These are phyloP conservation scores for Kwoniella bestiolae DNA, from an alignment of 768 basidiomycete species.

Conservation along the genomic window DNA sequence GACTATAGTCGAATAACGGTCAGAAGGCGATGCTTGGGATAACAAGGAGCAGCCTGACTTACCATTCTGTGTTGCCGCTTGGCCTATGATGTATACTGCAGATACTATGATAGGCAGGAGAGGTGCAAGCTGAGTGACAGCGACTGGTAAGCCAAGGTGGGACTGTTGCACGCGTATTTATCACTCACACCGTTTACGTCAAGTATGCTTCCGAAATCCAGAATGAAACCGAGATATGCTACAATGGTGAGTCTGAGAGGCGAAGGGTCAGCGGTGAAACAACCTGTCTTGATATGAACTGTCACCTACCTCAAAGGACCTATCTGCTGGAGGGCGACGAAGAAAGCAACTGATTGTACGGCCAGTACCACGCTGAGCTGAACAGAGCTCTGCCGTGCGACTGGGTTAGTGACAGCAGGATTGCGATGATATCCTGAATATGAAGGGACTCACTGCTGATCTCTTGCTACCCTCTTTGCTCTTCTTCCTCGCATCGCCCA, in stretches of 20 bases:
- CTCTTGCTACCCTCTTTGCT: constrained; percentile 24
- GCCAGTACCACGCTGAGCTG: constrained; percentile 6
- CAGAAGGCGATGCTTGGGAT: background rate
- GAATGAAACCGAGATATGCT: background rate
- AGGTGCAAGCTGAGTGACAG: constrained; percentile 1
- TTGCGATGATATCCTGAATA: background rate
- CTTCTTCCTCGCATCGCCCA: constrained; percentile 12
- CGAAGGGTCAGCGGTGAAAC: background rate
- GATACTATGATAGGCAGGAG: constrained; percentile 4
- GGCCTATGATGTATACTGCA: constrained; percentile 10
- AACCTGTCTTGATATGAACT: background rate
- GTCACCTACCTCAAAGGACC: constrained; percentile 31
- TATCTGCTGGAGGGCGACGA: constrained; percentile 12
- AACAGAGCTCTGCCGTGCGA: background rate
- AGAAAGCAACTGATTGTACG: constrained; percentile 25
- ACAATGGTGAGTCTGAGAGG: background rate
- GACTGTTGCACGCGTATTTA: no score
- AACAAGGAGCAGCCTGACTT: background rate
- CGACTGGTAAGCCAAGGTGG: background rate
- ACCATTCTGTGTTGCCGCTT: constrained; percentile 16
- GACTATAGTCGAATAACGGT: background rate
- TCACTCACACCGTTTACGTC: constrained; percentile 4
- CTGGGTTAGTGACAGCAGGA: no score
- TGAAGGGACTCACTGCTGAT: background rate
- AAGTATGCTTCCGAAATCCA: background rate